These are phyloP conservation scores for Withania somnifera DNA, from an alignment of 305 asterid genomes.

Conservation along the genomic window DNA sequence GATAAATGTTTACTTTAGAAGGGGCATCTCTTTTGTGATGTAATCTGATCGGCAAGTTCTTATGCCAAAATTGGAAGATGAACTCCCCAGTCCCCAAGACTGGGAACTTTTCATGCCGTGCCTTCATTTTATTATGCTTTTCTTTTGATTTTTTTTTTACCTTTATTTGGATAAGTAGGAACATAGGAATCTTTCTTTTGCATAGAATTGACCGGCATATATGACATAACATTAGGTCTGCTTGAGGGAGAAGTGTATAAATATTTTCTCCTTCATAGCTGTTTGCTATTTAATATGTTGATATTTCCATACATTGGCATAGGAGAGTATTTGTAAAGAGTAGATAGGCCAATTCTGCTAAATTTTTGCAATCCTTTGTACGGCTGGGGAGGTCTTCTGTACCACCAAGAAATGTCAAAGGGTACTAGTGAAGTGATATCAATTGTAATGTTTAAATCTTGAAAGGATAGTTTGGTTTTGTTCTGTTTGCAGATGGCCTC, in stretches of 20 bases:
- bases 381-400: neutral
- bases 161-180: neutral
- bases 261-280: neutral
- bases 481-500: conserved; percentile 72
- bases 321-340: neutral
- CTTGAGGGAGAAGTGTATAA: neutral
- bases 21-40: neutral
- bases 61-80: neutral
- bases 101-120: neutral
- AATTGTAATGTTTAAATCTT: neutral
- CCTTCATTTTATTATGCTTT: neutral
- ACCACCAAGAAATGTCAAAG: neutral
- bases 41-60: neutral
- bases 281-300: neutral
- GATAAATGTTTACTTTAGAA: neutral
- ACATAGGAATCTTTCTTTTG: neutral
- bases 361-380: neutral
- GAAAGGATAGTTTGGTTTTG: conserved; percentile 12
- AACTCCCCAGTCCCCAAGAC: neutral
- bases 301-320: neutral
- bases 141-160: neutral
- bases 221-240: neutral
- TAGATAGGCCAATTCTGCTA: neutral
- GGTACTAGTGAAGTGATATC: neutral
- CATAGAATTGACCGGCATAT: neutral